Evolutionary conservation across 345 rosid species (phyloP).

Genomic region (Acer yangbiense): DNA sequence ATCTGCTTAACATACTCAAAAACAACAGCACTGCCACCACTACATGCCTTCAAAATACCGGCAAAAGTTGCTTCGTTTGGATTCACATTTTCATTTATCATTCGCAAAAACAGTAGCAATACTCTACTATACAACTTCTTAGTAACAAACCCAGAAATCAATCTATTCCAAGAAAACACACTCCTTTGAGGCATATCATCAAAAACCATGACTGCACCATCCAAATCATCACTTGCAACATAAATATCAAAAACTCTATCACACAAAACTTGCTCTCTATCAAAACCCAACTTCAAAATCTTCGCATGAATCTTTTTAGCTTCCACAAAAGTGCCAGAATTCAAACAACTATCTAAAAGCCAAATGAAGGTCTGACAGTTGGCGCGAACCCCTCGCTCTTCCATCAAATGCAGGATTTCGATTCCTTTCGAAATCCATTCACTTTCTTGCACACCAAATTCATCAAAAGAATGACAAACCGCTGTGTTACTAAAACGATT

Average conservation of each 20-base stretch:
- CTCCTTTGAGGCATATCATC: slow-evolving; percentile 69
- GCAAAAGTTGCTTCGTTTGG: slow-evolving; percentile 52
- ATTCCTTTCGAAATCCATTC: slow-evolving; percentile 31
- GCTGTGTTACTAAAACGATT: slow-evolving; percentile 32
- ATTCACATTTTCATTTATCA: slow-evolving; percentile 44
- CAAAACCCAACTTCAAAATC: slow-evolving; percentile 63
- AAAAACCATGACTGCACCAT: slow-evolving; percentile 51
- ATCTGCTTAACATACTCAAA: slow-evolving; percentile 51
- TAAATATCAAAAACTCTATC: slow-evolving; percentile 55
- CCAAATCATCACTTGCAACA: slow-evolving; percentile 40
- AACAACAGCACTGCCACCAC: slow-evolving; percentile 32
- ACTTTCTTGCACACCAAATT: slow-evolving; percentile 25
- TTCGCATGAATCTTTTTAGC: slow-evolving; percentile 60
- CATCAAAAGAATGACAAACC: slow-evolving; percentile 33
- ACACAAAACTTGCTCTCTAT: slow-evolving; percentile 36
- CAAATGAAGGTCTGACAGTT: slow-evolving; percentile 56
- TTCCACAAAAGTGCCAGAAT: slow-evolving; percentile 43
- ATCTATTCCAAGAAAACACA: slow-evolving; percentile 52
- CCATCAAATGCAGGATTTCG: slow-evolving; percentile 32
- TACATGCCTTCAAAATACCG: slow-evolving; percentile 51
- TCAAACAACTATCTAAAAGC: slow-evolving; percentile 56
- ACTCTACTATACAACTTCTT: slow-evolving; percentile 39
- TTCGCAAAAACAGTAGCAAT: slow-evolving; percentile 37
- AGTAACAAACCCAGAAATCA: slow-evolving; percentile 44
- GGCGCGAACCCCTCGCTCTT: slow-evolving; percentile 46